Evolutionary conservation across 176 grass and related monocot species (phyloP), one percentile per base, ranked within the genome.

Genomic region (Pontederia crassipes): DNA sequence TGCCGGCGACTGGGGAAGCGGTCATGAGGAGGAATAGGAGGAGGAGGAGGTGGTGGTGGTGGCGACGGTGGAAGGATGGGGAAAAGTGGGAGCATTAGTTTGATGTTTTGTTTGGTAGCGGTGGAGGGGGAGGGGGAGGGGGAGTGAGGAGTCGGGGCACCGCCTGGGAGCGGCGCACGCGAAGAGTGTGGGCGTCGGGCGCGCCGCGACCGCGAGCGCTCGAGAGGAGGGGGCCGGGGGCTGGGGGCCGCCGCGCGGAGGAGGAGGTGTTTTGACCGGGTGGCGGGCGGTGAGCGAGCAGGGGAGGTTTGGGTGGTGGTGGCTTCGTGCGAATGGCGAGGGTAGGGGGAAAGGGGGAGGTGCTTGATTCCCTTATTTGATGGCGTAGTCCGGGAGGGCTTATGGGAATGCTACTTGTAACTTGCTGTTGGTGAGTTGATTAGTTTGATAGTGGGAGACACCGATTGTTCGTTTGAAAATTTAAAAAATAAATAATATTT

Each of bases 41-140:
- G 58, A 47, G 57, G 74, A 47, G 49, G 78, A 72, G 49, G 35
- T 46, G 65, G 28, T 27, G 66, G 73, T 35, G 77, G 58, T 51
- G 69, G 53, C 53, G 72, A 45, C 48, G 63, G 12, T 18, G 17
- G 56, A 16, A 15, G 75, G 28, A 67, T 64, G 67, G 64, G 59
- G 73, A 73, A 73, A 61, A 74, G 72, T 64, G 72, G 77, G 45
- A 40, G 59, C 8, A 27, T 28, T 28, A 12, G 12, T 61, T 79
- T 70, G 45, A 52, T 48, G 2, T 64, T 78, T 64, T 79, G 64
- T 77, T 78, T 62, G 85, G 74, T 80, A 69, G 84, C 74, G 80
- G 20, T 24, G 20, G 20, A 24, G 1, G 20, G 20, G 20, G 0
- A 24, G 20, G 20, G 20, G 0, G 20, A 24, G 20, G 20, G 20